phyloP scores from a whole-genome alignment of 2,329 filamentous ascomycete species.

The Talaromyces sp. region DNA sequence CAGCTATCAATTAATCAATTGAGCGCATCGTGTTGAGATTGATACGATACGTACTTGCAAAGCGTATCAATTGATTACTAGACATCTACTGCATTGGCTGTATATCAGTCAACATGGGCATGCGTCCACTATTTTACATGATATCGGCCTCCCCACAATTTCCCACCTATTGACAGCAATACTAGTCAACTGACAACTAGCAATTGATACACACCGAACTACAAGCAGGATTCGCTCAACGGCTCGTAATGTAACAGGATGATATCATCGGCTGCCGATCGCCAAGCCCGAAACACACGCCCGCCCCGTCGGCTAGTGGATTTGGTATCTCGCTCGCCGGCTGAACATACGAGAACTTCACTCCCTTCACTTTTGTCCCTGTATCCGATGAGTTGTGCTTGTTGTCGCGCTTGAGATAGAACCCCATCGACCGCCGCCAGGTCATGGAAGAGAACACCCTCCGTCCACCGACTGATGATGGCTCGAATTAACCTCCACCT shows the following conservation, averaged over 20 bases:
- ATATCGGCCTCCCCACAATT: not conserved
- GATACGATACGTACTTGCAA: no score
- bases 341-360: not conserved
- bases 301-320: not conserved
- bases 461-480: not conserved
- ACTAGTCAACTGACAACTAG: not conserved
- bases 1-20: no score
- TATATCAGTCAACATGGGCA: no score
- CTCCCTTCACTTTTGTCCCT: not conserved
- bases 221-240: not conserved
- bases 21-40: no score
- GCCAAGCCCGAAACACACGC: not conserved
- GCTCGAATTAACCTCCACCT: not conserved
- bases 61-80: no score
- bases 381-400: not conserved
- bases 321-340: not conserved
- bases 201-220: not conserved
- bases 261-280: not conserved
- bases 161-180: not conserved
- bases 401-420: not conserved
- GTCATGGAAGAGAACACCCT: not conserved
- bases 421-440: not conserved
- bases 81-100: no score
- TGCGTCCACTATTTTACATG: not conserved
- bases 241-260: not conserved